These are phyloP conservation scores for Populus hybrid DNA, from an alignment of 441 rosid species.

Conservation along the genomic window DNA sequence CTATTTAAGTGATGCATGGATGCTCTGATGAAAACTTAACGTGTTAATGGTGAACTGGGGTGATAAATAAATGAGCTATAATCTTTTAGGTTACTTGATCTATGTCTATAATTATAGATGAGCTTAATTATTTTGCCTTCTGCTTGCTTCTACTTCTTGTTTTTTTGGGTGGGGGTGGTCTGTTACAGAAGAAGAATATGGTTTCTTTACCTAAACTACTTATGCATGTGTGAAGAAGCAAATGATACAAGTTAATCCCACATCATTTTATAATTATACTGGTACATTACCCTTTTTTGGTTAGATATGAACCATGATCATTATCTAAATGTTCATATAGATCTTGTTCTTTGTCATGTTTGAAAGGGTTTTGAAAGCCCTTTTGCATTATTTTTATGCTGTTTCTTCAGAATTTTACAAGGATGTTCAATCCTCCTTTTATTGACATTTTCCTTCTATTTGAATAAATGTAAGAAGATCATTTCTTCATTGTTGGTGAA, in stretches of 20 bases:
- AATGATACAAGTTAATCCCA: background rate
- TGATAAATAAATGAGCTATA: background rate
- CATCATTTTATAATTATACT: background rate
- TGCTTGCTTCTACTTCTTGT: no score
- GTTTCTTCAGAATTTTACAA: background rate
- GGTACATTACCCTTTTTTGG: background rate
- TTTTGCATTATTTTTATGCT: background rate
- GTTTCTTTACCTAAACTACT: no score
- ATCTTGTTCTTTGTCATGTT: background rate
- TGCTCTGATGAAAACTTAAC: background rate
- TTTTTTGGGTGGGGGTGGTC: background rate
- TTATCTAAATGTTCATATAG: background rate
- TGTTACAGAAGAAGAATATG: no score
- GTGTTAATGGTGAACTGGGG: background rate
- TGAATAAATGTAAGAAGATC: background rate
- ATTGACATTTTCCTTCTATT: background rate
- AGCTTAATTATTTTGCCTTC: no score
- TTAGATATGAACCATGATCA: background rate
- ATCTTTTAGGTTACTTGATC: background rate
- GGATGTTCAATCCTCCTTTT: background rate
- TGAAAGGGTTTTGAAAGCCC: background rate
- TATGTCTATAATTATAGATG: no score
- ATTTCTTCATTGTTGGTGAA: background rate
- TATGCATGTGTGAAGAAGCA: no score
- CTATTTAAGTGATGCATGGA: background rate